Base-by-base conservation (phyloP, 306 rosid species). In the Delonix regia region DNA sequence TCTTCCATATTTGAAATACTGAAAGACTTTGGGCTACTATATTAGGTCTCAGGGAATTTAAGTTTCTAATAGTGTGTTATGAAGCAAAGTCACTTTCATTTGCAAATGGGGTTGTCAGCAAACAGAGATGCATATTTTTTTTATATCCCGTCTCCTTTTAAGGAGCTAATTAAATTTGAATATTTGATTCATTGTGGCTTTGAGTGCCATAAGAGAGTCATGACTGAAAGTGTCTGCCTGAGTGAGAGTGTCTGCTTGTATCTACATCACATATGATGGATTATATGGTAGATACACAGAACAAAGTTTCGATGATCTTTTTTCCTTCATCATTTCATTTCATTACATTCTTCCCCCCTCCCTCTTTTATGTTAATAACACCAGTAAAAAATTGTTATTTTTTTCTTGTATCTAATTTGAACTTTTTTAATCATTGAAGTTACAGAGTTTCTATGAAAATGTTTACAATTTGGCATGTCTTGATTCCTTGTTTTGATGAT, bases 401-500 rank as follows among this genome's bases (percentile, higher is more conserved):
- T 0, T 64, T 64, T 64, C 15, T n/a, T 62, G 21, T 73, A n/a
- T 25, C 27, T 60, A 21, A 45, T 78, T 64, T 28, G 44, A 44
- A 53, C 22, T 18, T 47, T 62, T 5, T 61, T 59, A 28, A 63
- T 33, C 59, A 12, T 22, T 22, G 14, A 52, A 64, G 59, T 63
- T 63, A n/a, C n/a, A 28, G 69, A 38, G 28, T 57, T 42, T 27
- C 13, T 27, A 18, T 74, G n/a, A 73, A 24, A 74, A 19, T 36
- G 41, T 75, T 74, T 8, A 44, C 14, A 47, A 14, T 34, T 27
- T 56, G 10, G 34, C 21, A 38, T 62, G 61, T 22, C 34, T 44
- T 22, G 39, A 30, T 59, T 66, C 36, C 25, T 48, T 48, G 55
- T 80, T 80, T 74, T 74, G 65, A 60, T 41, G 14, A 19, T 60